Percentiles rank a stretch among this genome's conserved stretches.
phyloP scores from a whole-genome alignment of 2,329 filamentous ascomycete species.

The Verticillium longisporum region DNA sequence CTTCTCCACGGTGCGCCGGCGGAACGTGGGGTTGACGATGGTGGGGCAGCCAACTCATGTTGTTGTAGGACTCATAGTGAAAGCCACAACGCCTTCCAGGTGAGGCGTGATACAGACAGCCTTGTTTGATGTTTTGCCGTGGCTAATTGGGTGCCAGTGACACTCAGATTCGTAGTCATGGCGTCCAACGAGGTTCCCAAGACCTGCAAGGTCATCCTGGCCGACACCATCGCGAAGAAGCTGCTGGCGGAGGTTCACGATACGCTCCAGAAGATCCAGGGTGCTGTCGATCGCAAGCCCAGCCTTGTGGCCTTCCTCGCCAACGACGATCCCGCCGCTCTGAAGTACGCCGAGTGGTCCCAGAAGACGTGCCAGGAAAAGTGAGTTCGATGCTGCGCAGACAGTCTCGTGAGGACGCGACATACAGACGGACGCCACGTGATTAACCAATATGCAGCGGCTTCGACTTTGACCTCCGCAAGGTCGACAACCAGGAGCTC shows the following conservation, averaged over 20 bases:
- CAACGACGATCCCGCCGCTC: slow-evolving; percentile 82
- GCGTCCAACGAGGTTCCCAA: slow-evolving; percentile 40
- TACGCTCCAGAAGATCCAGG: slow-evolving; percentile 64
- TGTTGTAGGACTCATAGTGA: neutral
- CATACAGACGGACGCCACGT: neutral
- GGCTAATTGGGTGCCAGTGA: neutral
- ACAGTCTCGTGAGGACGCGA: neutral
- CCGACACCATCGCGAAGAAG: slow-evolving; percentile 77
- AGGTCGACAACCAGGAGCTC: slow-evolving; percentile 78
- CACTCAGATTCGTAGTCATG: slow-evolving; percentile 19
- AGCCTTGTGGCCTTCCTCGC: slow-evolving; percentile 87
- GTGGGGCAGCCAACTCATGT: neutral
- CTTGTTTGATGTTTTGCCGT: neutral
- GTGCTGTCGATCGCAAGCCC: slow-evolving; percentile 49
- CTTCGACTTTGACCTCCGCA: slow-evolving; percentile 80
- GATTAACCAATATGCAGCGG: slow-evolving; percentile 47
- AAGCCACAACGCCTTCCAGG: neutral
- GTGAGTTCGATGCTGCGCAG: slow-evolving; percentile 48
- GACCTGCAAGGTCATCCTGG: slow-evolving; percentile 89
- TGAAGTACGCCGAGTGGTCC: slow-evolving; percentile 95
- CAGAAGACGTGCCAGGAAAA: slow-evolving; percentile 94
- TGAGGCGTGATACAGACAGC: neutral
- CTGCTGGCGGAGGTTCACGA: slow-evolving; percentile 73
- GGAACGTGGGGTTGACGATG: slow-evolving; percentile 1
- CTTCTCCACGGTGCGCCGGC: neutral